Conservation (phyloP, 768 basidiomycete species). For the Lyophyllum decastes region DNA sequence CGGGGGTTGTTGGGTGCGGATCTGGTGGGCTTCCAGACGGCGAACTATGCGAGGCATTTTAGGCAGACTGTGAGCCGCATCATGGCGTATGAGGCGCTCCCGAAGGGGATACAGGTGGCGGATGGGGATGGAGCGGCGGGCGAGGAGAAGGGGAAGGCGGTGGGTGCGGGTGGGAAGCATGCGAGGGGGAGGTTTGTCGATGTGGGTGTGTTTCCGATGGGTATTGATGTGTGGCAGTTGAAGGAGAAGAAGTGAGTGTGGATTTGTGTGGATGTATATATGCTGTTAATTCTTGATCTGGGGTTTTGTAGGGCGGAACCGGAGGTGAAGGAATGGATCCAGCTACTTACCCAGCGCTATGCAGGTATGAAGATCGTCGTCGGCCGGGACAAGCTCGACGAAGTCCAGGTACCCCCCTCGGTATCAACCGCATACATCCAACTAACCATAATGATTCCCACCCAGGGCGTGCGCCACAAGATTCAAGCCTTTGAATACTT, state of each 20-base stretch:
- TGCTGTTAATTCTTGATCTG: background rate
- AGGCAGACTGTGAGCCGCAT: slow-evolving; percentile 84
- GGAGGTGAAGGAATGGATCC: slow-evolving; percentile 84
- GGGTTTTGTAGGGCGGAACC: slow-evolving; percentile 54
- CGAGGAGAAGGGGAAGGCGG: slow-evolving; percentile 14
- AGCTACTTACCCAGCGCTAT: slow-evolving; percentile 77
- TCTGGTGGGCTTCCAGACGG: slow-evolving; percentile 90
- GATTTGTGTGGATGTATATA: background rate
- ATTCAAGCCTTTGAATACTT: slow-evolving; percentile 82
- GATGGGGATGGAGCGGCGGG: slow-evolving; percentile 29
- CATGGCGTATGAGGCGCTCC: slow-evolving; percentile 76
- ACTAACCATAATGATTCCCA: background rate
- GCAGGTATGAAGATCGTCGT: slow-evolving; percentile 86
- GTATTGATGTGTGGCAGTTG: slow-evolving; percentile 75
- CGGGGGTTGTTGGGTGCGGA: slow-evolving; percentile 92
- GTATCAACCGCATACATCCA: background rate
- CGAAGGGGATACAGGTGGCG: slow-evolving; percentile 75
- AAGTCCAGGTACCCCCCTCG: slow-evolving; percentile 54
- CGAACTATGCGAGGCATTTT: slow-evolving; percentile 82
- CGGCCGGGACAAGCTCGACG: slow-evolving; percentile 87
- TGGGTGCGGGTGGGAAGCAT: slow-evolving; percentile 18
- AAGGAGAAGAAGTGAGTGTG: slow-evolving; percentile 61
- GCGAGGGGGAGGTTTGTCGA: slow-evolving; percentile 70
- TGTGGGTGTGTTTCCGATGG: slow-evolving; percentile 89
- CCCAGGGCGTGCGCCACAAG: slow-evolving; percentile 77